Percentiles rank a stretch among this genome's conserved stretches.
These are phyloP conservation scores for Fusarium miscanthi DNA, from an alignment of 2,329 filamentous ascomycete species.

Conservation along the genomic window DNA sequence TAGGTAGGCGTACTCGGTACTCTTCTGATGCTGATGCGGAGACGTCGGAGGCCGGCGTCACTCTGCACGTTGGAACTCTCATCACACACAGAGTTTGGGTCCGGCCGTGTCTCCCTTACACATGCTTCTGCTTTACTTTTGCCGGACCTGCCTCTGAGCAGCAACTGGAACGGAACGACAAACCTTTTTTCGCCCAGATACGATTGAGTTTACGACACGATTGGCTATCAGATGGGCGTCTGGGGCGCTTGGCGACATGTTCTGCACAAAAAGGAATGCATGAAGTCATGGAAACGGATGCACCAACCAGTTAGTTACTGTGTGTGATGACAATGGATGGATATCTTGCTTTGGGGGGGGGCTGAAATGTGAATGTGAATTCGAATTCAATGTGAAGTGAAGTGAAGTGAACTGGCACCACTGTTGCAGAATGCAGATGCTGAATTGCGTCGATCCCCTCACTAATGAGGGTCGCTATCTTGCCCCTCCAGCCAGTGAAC, in stretches of 20 bases:
- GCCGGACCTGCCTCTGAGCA: conserved; percentile 23
- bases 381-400: conserved; percentile 21
- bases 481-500: conserved; percentile 30
- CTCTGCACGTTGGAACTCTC: conserved; percentile 10
- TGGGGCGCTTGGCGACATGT: conserved; percentile 45
- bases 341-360: conserved; percentile 26
- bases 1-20: not conserved
- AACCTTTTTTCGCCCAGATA: conserved; percentile 38
- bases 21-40: not conserved
- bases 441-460: conserved; percentile 43
- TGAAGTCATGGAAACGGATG: conserved; percentile 49
- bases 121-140: conserved; percentile 25
- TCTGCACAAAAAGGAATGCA: conserved; percentile 50
- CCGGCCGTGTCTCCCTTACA: conserved; percentile 21
- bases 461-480: conserved; percentile 26
- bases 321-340: not conserved
- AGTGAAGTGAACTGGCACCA: conserved; percentile 44
- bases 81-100: conserved; percentile 39
- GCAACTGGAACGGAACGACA: conserved; percentile 45
- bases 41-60: conserved; percentile 31
- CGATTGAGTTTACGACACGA: conserved; percentile 28
- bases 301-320: not conserved
- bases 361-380: conserved; percentile 29
- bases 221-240: conserved; percentile 36
- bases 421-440: conserved; percentile 39